Evolutionary conservation across 140 eudicot genomes (phyloP).

Genomic region (Flaveria floridana): DNA sequence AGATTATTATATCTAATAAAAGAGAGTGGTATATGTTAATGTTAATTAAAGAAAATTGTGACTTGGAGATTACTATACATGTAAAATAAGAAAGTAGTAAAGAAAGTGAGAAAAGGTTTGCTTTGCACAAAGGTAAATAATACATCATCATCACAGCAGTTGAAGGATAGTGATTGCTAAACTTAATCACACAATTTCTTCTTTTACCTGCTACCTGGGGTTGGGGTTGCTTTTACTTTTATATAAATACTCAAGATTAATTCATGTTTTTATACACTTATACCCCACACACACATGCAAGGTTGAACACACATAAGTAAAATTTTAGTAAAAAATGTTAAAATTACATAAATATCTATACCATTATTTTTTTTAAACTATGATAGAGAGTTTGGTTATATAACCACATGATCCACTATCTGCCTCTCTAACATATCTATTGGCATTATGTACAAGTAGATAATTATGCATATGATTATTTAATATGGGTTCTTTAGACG

Average conservation of each 20-base stretch:
- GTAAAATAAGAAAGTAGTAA: constrained; percentile 5
- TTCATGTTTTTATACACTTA: not conserved
- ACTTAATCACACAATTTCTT: constrained; percentile 21
- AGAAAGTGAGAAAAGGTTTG: constrained; percentile 39
- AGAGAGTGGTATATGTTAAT: not conserved
- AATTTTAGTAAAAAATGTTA: no score
- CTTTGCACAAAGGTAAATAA: constrained; percentile 44
- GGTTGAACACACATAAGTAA: no score
- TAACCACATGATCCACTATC: no score
- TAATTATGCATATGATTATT: no score
- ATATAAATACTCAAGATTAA: not conserved
- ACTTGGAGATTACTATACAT: constrained; percentile 26
- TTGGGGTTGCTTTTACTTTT: not conserved
- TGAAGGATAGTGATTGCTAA: constrained; percentile 34
- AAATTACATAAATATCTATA: no score
- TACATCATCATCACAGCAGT: constrained; percentile 37
- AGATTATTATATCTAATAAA: no score
- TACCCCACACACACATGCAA: no score
- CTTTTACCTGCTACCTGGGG: constrained; percentile 7
- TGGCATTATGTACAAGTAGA: no score
- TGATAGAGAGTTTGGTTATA: no score
- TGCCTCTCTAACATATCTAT: no score
- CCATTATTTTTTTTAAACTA: no score
- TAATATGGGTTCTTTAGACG: no score
- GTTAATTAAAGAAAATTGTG: constrained; percentile 14